Conservation (phyloP, 2,329 filamentous ascomycete genomes). For the Calonectria crousiana region DNA sequence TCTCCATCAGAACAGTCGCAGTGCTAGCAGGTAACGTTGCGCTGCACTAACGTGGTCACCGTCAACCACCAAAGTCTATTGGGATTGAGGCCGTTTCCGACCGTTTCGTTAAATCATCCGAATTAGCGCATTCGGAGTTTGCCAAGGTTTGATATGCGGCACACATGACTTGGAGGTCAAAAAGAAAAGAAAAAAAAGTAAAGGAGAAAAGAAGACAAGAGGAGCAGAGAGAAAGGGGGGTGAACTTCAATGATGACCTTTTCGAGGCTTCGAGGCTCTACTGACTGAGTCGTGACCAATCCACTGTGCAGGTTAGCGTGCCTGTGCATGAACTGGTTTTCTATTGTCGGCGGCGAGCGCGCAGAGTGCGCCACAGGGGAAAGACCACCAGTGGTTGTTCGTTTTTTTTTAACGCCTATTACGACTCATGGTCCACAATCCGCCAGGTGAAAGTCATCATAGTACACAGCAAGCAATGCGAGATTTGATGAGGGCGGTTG, state of each 20-base stretch:
- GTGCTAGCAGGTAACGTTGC: slow-evolving; percentile 3
- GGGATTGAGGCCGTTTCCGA: neutral
- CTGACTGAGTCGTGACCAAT: neutral
- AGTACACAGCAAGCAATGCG: neutral
- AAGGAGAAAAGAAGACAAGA: neutral
- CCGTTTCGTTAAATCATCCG: neutral
- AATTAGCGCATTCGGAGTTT: neutral
- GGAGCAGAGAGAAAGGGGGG: neutral
- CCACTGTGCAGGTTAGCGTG: neutral
- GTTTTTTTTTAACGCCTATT: neutral
- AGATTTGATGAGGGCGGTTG: neutral
- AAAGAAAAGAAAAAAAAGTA: neutral
- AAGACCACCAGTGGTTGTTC: neutral
- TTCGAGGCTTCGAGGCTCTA: neutral
- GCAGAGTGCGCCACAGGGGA: neutral
- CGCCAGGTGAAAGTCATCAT: neutral
- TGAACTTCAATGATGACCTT: neutral
- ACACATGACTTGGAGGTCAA: neutral
- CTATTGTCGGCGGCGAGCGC: neutral
- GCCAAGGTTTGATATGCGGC: neutral
- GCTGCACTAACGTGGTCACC: neutral
- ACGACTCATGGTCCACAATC: neutral
- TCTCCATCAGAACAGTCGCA: neutral
- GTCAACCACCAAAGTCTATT: neutral
- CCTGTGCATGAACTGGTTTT: neutral